A percentile compares a stretch with the other conserved stretches of the same genome.
phyloP scores from a whole-genome alignment of 2,329 filamentous ascomycete genomes.

The Rhynchosporium secalis region DNA sequence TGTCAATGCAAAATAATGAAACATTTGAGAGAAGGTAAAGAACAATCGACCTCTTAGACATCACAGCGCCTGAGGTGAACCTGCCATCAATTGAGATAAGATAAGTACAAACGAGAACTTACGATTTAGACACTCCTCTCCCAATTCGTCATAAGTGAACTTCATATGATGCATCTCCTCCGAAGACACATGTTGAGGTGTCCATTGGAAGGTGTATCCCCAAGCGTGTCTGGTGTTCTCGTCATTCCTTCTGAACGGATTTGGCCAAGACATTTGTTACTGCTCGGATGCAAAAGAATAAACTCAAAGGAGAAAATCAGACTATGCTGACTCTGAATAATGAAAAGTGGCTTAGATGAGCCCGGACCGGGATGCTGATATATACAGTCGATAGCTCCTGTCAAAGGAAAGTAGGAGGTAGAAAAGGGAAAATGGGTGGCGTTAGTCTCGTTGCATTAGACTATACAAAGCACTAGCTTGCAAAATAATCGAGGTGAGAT shows the following conservation, averaged over 20 bases:
- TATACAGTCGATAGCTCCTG: too few relatives aligned
- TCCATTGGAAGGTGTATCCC: conserved; percentile 71
- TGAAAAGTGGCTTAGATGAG: too few relatives aligned
- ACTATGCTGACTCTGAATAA: too few relatives aligned
- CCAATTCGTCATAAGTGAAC: conserved; percentile 67
- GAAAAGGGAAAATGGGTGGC: neutral
- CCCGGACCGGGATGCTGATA: too few relatives aligned
- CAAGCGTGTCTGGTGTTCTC: conserved; percentile 44
- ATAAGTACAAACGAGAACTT: neutral
- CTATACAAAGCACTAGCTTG: too few relatives aligned
- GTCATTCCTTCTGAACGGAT: conserved; percentile 29
- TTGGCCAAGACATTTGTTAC: conserved; percentile 24
- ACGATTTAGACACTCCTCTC: conserved; percentile 61
- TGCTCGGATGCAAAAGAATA: neutral
- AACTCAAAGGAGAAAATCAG: too few relatives aligned
- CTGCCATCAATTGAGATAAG: neutral
- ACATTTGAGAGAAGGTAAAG: too few relatives aligned
- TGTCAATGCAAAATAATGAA: neutral
- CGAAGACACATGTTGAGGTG: conserved; percentile 59
- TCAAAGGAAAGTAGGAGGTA: neutral
- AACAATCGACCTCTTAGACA: too few relatives aligned
- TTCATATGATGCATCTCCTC: conserved; percentile 61
- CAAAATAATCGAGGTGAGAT: neutral
- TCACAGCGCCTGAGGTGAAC: neutral
- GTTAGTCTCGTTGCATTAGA: too few relatives aligned